Base-by-base conservation (phyloP, 108 stramenopile species). In the Cyclotella baltica region DNA sequence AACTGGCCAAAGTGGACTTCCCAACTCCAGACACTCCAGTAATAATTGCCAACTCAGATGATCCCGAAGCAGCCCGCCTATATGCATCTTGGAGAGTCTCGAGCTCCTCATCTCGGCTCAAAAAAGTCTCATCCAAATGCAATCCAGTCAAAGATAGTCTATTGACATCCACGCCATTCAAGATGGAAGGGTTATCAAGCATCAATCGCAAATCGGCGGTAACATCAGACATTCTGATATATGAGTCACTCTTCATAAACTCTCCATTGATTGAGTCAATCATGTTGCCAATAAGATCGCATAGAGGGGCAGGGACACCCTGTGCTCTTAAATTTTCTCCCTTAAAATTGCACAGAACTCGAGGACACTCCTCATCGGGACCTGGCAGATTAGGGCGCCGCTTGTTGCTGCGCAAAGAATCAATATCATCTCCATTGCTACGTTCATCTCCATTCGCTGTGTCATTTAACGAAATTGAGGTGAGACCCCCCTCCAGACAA, bases 1-100 rank as follows among this genome's bases (percentile, higher is more conserved):
- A 27, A 35, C 38, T 40, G 28, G 70, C 77, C 43, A 78, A 36
- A 20, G 34, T 40, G 3, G 72, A 37, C 43, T 78, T 78, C 40
- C 77, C 77, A 20, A 43, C 62, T 37, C 77, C 77, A 1, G 77
- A 76, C n/a, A 48, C 48, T 30, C 78, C 78, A 25, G 72, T 31
- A 25, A 77, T 62, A n/a, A 70, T 33, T 55, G 46, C 76, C 23
- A 61, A 59, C 37, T 77, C 76, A 1, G 22, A 47, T 5, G 23
- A 19, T 6, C 59, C 59, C 33, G 57, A 43, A 3, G 50, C 48
- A 2, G 61, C 61, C 37, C 59, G 76, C 22, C 20, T 34, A n/a
- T 66, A 75, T 4, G 53, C 64, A 31, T 55, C 31, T 53, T 31
- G 27, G 4, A 69, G 37, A 34, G 48, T 20, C 3, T 50, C 30